Evolutionary conservation across 2,329 filamentous ascomycete genomes (phyloP).

Genomic region (Alternaria brassicae): DNA sequence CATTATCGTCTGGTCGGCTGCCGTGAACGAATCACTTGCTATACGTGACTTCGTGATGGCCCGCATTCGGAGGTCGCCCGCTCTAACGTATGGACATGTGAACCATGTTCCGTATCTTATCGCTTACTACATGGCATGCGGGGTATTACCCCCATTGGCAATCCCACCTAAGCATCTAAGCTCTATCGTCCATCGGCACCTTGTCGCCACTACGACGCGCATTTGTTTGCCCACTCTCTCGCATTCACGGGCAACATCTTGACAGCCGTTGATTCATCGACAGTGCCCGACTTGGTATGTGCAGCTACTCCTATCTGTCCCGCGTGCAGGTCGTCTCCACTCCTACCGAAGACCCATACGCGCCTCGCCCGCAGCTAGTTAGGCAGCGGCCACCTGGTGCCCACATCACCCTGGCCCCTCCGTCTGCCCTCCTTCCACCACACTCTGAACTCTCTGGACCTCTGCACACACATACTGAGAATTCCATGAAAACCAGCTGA

Average conservation of each 20-base stretch:
- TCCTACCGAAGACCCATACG: constrained; percentile 20
- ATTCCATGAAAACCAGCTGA: constrained; percentile 32
- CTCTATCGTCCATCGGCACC: constrained; percentile 7
- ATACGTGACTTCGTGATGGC: not conserved
- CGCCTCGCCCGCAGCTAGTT: constrained; percentile 29
- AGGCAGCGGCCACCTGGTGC: constrained; percentile 32
- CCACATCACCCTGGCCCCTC: constrained; percentile 15
- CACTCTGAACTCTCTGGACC: constrained; percentile 3
- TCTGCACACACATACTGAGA: constrained; percentile 7
- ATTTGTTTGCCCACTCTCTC: not conserved
- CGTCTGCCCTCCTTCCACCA: constrained; percentile 16
- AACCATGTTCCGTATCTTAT: constrained; percentile 15
- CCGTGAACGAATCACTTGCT: not conserved
- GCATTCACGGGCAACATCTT: not conserved
- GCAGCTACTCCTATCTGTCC: constrained; percentile 9
- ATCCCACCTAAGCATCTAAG: constrained; percentile 10
- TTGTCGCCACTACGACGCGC: constrained; percentile 7
- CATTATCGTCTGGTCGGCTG: not conserved
- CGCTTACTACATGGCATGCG: constrained; percentile 14
- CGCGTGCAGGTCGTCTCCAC: constrained; percentile 6
- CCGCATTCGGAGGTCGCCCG: not conserved
- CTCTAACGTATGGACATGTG: constrained; percentile 3
- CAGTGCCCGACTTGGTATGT: constrained; percentile 8
- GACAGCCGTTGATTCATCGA: not conserved
- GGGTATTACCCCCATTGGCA: constrained; percentile 10